Base-by-base conservation (phyloP, 805 yeast species). In the Wickerhamia fluorescens region DNA sequence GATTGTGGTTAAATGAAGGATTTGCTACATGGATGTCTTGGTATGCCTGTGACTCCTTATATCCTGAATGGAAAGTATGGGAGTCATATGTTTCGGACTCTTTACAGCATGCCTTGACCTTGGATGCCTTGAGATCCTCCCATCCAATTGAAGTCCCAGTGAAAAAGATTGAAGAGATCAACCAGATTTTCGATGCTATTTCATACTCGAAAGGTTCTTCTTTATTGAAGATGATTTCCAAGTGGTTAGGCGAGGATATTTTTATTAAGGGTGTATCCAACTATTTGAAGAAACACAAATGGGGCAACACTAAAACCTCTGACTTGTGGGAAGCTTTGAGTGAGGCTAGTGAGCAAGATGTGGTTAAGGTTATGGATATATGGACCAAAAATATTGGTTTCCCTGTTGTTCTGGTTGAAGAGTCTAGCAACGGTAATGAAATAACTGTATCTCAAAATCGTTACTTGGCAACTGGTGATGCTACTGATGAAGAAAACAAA, bases 21-120 rank as follows among this genome's bases (percentile, higher is more conserved):
- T 84, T 83, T 44, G 94, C 94, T 27, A 83, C 94, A 30, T 83
- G 89, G 85, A 81, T 80, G 80, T 82, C 89, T 4, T 83, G 89
- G 87, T 78, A 73, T 49, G 80, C 88, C 7, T 78, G 85, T 53
- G 77, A 82, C 57, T 58, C 75, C 25, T 69, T 81, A 47, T 75
- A 72, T 56, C 92, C 92, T 16, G 86, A 81, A 39, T 83, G 92
- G 89, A 78, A 79, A 48, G 89, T 83, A 21, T 83, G 86, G 84
- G 83, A 84, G 56, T 73, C 76, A 29, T 86, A 83, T 47, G 92
- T 85, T 21, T 68, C 82, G 11, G 88, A 77, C 44, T 71, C 79
- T 39, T 72, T 82, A 47, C 89, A 81, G 57, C 68, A 69, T 40
- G 94, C 94, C 16, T 68, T 86, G 47, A 56, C 68, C 6, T 67